Evolutionary conservation across 2,329 filamentous ascomycete species (phyloP), one percentile per base, ranked within the genome.

Genomic region (Gnomoniopsis smithogilvyi): DNA sequence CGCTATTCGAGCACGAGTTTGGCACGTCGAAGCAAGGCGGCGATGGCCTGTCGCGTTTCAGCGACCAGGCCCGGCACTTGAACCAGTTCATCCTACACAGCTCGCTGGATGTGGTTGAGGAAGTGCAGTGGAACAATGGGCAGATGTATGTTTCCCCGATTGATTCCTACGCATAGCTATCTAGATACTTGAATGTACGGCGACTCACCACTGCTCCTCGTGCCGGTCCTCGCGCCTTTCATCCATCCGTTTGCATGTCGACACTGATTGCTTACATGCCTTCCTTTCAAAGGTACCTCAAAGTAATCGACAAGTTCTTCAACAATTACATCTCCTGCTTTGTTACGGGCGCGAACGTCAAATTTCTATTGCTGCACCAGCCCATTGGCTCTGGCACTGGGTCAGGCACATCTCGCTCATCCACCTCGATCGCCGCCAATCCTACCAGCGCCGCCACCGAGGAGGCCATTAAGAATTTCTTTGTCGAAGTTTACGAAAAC

Each of bases 11-110:
- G 77, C 86, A 96, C 75, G 93, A 96, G 72, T 99, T 99, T 73
- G 95, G 95, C 68, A 97, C 94, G 43, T 96, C 92, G 45, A 97
- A 97, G 75, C 89, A 92, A 68, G 93, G 94, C 76, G 94, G 94
- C 72, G 95, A 98, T 80, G 95, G 95, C 67, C 82, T 92, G 72
- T 85, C 94, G 62, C 90, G 91, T 70, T 98, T 97, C 80, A 86
- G 84, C 60, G 91, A 96, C 65, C 88, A 96, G 69, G 90, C 94
- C 56, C 87, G 91, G 64, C 91, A 96, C 74, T 89, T 97, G 81
- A 97, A 97, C 78, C 95, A 97, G 74, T 98, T 99, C 78, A 92
- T 98, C 71, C 87, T 96, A 34, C 94, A 99, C 78, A 93, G 91
- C 66, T 91, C 91, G 65, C 80, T 99, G 59, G 95, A 99, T 73